phyloP scores from a whole-genome alignment of 768 basidiomycete genomes.

The Psilocybe azurescens region DNA sequence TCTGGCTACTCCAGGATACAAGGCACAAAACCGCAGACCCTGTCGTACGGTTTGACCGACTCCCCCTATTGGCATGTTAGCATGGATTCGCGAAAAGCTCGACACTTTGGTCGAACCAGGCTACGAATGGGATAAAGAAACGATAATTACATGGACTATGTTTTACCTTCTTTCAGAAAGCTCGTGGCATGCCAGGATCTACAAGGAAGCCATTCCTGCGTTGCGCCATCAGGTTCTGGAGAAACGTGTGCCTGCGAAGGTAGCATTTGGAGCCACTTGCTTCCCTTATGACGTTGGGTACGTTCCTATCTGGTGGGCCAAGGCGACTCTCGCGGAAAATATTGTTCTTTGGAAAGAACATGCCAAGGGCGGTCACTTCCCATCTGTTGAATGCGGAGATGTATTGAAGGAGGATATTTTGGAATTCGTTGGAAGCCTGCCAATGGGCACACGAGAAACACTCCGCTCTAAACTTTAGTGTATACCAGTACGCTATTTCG shows the following conservation, averaged over 20 bases:
- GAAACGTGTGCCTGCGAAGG: slow-evolving; percentile 24
- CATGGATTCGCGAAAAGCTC: slow-evolving; percentile 53
- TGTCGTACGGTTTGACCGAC: slow-evolving; percentile 52
- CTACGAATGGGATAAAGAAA: slow-evolving; percentile 35
- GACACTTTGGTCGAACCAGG: slow-evolving; percentile 24
- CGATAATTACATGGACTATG: slow-evolving; percentile 43
- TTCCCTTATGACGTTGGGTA: slow-evolving; percentile 46
- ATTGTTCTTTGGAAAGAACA: slow-evolving; percentile 49
- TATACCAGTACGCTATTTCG: no score
- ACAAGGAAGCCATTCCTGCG: slow-evolving; percentile 31
- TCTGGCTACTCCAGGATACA: slow-evolving; percentile 43
- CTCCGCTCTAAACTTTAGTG: not conserved
- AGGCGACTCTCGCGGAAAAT: slow-evolving; percentile 41
- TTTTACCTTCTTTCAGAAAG: slow-evolving; percentile 41
- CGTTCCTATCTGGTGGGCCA: slow-evolving; percentile 45
- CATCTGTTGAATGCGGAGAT: slow-evolving; percentile 46
- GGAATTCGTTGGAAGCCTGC: slow-evolving; percentile 27
- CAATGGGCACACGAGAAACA: slow-evolving; percentile 10
- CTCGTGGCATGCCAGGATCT: slow-evolving; percentile 38
- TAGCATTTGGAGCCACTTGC: slow-evolving; percentile 45
- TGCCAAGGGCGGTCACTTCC: slow-evolving; percentile 50
- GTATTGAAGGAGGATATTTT: slow-evolving; percentile 42
- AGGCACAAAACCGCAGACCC: slow-evolving; percentile 48
- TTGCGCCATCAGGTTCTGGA: slow-evolving; percentile 22
- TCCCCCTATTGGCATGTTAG: slow-evolving; percentile 54